A percentile compares a stretch with the other conserved stretches of the same genome.
phyloP scores from a whole-genome alignment of 2,329 filamentous ascomycete genomes.

The Tolypocladium tropicale region DNA sequence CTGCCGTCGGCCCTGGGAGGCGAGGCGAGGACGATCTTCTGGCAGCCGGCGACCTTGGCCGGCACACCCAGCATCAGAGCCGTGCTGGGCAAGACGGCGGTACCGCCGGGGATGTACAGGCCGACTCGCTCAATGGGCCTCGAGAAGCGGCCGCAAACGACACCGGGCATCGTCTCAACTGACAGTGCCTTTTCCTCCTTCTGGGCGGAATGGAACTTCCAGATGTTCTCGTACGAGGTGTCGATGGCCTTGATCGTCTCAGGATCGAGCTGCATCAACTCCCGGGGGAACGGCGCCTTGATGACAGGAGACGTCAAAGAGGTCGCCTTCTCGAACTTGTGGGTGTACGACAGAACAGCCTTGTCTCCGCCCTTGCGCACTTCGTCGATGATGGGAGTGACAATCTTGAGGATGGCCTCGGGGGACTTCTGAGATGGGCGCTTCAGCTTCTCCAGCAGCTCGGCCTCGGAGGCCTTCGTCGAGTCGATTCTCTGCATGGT shows the following conservation, averaged over 20 bases:
- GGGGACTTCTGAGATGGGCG: slow-evolving; percentile 89
- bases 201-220: slow-evolving; percentile 87
- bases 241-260: slow-evolving; percentile 93
- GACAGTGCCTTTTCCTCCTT: slow-evolving; percentile 70
- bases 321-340: slow-evolving; percentile 96
- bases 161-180: slow-evolving; percentile 96
- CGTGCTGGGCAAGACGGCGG: slow-evolving; percentile 91
- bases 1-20: slow-evolving; percentile 83
- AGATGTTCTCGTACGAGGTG: slow-evolving; percentile 86
- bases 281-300: slow-evolving; percentile 74
- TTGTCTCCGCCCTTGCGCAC: slow-evolving; percentile 77
- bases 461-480: slow-evolving; percentile 48
- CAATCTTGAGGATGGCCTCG: slow-evolving; percentile 86
- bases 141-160: slow-evolving; percentile 86
- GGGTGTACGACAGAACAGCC: slow-evolving; percentile 83
- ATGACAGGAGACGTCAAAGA: slow-evolving; percentile 83
- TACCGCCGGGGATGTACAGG: slow-evolving; percentile 90
- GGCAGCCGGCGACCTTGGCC: slow-evolving; percentile 93
- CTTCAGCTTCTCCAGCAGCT: slow-evolving; percentile 66
- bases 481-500: slow-evolving; percentile 74
- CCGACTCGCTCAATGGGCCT: slow-evolving; percentile 93
- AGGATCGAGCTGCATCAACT: slow-evolving; percentile 72
- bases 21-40: slow-evolving; percentile 87
- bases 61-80: slow-evolving; percentile 97
- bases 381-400: slow-evolving; percentile 83